Conservation (phyloP, 805 yeast species). For the Candida argentea region DNA sequence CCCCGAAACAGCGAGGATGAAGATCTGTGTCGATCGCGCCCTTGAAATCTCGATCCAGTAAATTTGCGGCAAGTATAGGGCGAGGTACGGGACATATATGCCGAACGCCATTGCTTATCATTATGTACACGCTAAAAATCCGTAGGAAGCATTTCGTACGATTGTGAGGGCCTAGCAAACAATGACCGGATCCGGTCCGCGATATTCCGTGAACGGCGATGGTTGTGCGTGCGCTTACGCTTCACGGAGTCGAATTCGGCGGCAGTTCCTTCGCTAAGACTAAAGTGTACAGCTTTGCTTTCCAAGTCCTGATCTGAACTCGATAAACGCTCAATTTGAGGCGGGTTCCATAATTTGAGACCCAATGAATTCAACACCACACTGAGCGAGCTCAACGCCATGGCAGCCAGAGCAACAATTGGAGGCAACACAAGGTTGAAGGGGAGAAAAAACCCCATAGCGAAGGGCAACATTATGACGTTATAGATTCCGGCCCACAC, state of each 20-base stretch:
- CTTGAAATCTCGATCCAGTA: too few relatives aligned
- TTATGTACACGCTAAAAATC: too few relatives aligned
- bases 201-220: too few relatives aligned
- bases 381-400: slow-evolving; percentile 88
- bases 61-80: too few relatives aligned
- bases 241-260: slow-evolving; percentile 14
- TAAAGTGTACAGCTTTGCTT: slow-evolving; percentile 10
- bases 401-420: slow-evolving; percentile 79
- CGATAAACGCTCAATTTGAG: slow-evolving; percentile 7
- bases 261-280: slow-evolving; percentile 14
- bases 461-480: slow-evolving; percentile 78
- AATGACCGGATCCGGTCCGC: too few relatives aligned
- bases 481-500: slow-evolving; percentile 84
- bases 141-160: slow-evolving; percentile 2
- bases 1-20: too few relatives aligned
- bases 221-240: too few relatives aligned
- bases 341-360: slow-evolving; percentile 54
- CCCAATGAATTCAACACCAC: slow-evolving; percentile 74
- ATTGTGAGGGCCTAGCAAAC: too few relatives aligned
- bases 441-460: slow-evolving; percentile 84
- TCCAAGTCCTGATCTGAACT: slow-evolving; percentile 12
- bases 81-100: too few relatives aligned
- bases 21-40: too few relatives aligned
- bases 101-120: too few relatives aligned
- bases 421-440: slow-evolving; percentile 74